Evolutionary conservation across 805 yeast species (phyloP), one percentile per base, ranked within the genome.

Genomic region (Spathaspora gorwiae): DNA sequence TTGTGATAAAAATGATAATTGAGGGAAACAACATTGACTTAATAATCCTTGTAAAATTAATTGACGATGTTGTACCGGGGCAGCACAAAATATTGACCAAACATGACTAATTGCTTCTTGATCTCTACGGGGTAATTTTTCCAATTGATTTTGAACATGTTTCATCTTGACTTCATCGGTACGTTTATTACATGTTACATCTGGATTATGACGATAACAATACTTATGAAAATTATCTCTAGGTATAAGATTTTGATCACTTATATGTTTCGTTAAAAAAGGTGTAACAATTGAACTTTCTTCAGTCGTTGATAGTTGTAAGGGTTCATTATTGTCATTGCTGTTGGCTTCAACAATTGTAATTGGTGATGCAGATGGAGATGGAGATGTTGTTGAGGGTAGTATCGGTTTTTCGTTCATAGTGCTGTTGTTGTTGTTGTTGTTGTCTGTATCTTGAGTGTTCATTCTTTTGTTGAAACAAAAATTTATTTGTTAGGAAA

Each of bases 131-230:
- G 90, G 82, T 35, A 92, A 68, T 45, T 68, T 69, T 49, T 81
- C 86, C 24, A 84, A 58, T 39, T 67, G 64, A 13, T 60, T 50
- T 59, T 87, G 95, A 38, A 88, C 76, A 46, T 78, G 78, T 33
- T 73, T 73, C 84, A 87, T 78, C 55, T 79, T 78, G 34, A 61
- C 60, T 45, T 78, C 81, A 60, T 86, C 95, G 0, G 85, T 78
- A 46, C 73, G 75, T 48, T 83, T 83, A 59, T 83, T 83, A 57
- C 89, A 80, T 39, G 82, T 81, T 37, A 87, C 76, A 45, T 88
- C 90, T 2, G 98, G 98, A 59, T 92, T 88, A 64, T 92, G 99
- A 43, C 98, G 73, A 64, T 92, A 92, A 60, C 99, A 92, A 66
- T 79, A 92, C 52, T 76, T 76, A 54, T 81, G 84, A 57, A 74